Percentiles rank a stretch among this genome's conserved stretches.
phyloP scores from a whole-genome alignment of 148 eudicot species.

The Cornus suecica region DNA sequence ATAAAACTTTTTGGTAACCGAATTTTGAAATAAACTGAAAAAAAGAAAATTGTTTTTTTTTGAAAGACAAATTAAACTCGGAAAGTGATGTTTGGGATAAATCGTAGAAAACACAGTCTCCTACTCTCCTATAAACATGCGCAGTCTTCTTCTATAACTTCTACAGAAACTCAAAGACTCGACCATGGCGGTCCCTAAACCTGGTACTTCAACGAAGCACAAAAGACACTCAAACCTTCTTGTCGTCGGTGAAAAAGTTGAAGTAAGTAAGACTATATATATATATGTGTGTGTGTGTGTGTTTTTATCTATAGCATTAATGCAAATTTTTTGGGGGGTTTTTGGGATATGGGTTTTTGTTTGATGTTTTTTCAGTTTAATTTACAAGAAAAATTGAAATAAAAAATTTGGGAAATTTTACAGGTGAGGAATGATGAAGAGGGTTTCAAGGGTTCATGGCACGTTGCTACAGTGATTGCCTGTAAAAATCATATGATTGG shows the following conservation, averaged over 20 bases:
- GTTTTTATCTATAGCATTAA: neutral
- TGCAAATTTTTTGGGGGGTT: neutral
- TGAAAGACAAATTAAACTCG: too few species aligned
- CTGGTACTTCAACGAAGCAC: neutral
- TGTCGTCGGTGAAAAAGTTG: slow-evolving; percentile 13
- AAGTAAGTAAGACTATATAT: slow-evolving; percentile 17
- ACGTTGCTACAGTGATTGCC: slow-evolving; percentile 39
- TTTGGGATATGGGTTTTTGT: neutral
- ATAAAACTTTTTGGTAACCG: too few species aligned
- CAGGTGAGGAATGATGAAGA: slow-evolving; percentile 81
- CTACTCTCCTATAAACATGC: too few species aligned
- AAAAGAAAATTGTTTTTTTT: too few species aligned
- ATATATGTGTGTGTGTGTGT: neutral
- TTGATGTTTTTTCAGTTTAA: neutral
- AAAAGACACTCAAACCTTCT: neutral
- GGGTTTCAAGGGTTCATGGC: slow-evolving; percentile 87
- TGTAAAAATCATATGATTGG: slow-evolving; percentile 19
- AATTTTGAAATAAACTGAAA: too few species aligned
- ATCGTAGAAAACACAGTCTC: too few species aligned
- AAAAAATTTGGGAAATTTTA: neutral
- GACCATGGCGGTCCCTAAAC: slow-evolving; percentile 16
- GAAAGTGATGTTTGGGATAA: too few species aligned
- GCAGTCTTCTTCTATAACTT: too few species aligned
- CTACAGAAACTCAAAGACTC: slow-evolving; percentile 5
- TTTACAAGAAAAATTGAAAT: neutral